These are phyloP conservation scores for Barbarea vulgaris DNA, from an alignment of 345 rosid genomes.

Conservation along the genomic window DNA sequence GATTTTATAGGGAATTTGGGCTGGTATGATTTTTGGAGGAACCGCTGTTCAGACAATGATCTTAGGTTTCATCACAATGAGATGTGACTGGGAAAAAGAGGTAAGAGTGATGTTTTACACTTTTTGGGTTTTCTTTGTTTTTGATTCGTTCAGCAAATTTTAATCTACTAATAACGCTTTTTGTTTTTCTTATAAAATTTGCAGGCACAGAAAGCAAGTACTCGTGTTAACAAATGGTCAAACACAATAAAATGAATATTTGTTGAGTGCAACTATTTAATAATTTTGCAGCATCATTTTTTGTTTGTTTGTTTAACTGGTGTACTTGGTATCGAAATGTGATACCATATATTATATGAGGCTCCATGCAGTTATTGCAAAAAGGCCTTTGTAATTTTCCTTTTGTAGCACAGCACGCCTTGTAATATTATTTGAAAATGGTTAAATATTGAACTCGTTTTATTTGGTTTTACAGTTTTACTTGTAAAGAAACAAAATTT, in stretches of 20 bases:
- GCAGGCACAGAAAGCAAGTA: conserved; percentile 74
- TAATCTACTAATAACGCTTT: background rate
- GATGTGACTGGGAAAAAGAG: conserved; percentile 86
- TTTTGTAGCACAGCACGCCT: background rate
- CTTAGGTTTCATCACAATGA: conserved; percentile 50
- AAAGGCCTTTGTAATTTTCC: background rate
- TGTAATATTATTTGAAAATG: background rate
- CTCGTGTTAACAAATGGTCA: conserved; percentile 64
- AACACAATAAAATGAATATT: conserved; percentile 24
- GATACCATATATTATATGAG: background rate
- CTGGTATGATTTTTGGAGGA: conserved; percentile 91
- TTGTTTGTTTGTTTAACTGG: background rate
- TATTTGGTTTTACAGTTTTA: background rate
- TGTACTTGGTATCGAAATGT: conserved; percentile 2
- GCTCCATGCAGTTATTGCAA: background rate
- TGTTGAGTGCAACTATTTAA: background rate
- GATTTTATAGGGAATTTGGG: conserved; percentile 75
- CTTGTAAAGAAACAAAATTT: background rate
- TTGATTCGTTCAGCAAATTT: background rate
- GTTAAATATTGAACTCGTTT: background rate
- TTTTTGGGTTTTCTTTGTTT: background rate
- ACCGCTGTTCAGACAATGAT: conserved; percentile 71
- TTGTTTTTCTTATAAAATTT: background rate
- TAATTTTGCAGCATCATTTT: background rate
- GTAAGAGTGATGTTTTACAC: conserved; percentile 26